Evolutionary conservation across 306 rosid genomes (phyloP).

Genomic region (Glycine tomentella): DNA sequence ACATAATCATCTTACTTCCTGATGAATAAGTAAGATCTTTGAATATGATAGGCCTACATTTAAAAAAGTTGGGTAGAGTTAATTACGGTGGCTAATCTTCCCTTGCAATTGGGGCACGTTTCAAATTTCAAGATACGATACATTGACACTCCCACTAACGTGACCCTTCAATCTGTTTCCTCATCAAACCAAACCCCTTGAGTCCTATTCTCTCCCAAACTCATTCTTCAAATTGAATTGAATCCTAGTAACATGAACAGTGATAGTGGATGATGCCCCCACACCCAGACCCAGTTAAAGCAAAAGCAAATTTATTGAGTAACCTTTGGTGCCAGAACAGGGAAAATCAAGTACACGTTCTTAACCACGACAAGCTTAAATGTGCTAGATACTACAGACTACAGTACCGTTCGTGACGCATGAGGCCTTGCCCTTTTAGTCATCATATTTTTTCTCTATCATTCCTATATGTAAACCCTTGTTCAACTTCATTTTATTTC

Average conservation of each 20-base stretch:
- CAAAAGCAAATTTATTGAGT: constrained; percentile 15
- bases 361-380: constrained; percentile 21
- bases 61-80: constrained; percentile 9
- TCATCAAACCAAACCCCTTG: neutral
- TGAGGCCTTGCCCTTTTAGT: constrained; percentile 7
- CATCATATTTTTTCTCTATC: constrained; percentile 21
- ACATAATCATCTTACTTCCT: neutral
- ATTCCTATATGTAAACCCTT: no score
- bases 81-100: constrained; percentile 14
- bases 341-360: constrained; percentile 13
- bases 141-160: neutral
- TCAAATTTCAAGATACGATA: constrained; percentile 1
- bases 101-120: constrained; percentile 18
- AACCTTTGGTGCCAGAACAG: neutral
- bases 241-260: neutral
- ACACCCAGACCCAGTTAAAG: constrained; percentile 6
- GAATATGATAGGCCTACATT: constrained; percentile 19
- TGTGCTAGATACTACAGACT: neutral
- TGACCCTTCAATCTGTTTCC: constrained; percentile 12
- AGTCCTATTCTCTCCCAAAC: neutral
- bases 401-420: neutral
- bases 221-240: constrained; percentile 2
- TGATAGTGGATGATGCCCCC: neutral
- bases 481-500: no score
- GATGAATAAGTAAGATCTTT: neutral